A percentile compares a stretch with the other conserved stretches of the same genome.
Conservation (phyloP, 495 filamentous ascomycete genomes). For the Bathelium albidoporum region DNA sequence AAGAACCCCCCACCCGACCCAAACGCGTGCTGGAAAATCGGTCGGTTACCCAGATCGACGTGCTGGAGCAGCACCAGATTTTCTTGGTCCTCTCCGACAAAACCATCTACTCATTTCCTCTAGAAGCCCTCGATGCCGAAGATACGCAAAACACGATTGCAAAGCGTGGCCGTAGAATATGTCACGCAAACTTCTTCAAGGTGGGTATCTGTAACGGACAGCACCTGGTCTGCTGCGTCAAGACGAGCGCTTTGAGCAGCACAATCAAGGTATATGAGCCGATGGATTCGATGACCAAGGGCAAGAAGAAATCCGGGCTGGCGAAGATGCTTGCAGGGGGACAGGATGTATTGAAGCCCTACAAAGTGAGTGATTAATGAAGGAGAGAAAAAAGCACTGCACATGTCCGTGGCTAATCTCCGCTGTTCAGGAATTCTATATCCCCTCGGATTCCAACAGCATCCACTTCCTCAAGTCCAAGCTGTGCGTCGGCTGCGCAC, state of each 20-base stretch:
- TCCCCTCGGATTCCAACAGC: slow-evolving; percentile 88
- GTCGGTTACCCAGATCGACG: slow-evolving; percentile 89
- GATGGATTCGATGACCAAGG: slow-evolving; percentile 79
- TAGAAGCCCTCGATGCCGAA: slow-evolving; percentile 72
- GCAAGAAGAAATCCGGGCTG: slow-evolving; percentile 87
- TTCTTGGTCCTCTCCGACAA: slow-evolving; percentile 90
- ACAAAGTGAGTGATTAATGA: slow-evolving; percentile 52
- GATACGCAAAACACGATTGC: slow-evolving; percentile 55
- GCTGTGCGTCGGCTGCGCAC: slow-evolving; percentile 87
- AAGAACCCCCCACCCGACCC: slow-evolving; percentile 65
- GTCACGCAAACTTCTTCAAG: slow-evolving; percentile 96
- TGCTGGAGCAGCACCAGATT: slow-evolving; percentile 86
- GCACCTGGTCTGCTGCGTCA: slow-evolving; percentile 91
- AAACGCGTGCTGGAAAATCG: slow-evolving; percentile 75
- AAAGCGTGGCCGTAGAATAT: slow-evolving; percentile 93
- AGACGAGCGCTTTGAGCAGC: slow-evolving; percentile 76
- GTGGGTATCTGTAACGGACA: slow-evolving; percentile 88
- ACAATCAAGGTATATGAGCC: slow-evolving; percentile 98
- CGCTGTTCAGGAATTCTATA: slow-evolving; percentile 89
- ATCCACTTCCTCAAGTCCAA: slow-evolving; percentile 97
- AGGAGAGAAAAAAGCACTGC: too few species aligned
- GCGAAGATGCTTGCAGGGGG: slow-evolving; percentile 89
- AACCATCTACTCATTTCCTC: slow-evolving; percentile 73
- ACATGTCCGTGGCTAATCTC: too few species aligned
- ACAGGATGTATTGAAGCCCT: slow-evolving; percentile 88